Percentiles rank a stretch among this genome's conserved stretches.
Evolutionary conservation across 805 yeast species (phyloP).

Genomic region (Yarrowia sp.): DNA sequence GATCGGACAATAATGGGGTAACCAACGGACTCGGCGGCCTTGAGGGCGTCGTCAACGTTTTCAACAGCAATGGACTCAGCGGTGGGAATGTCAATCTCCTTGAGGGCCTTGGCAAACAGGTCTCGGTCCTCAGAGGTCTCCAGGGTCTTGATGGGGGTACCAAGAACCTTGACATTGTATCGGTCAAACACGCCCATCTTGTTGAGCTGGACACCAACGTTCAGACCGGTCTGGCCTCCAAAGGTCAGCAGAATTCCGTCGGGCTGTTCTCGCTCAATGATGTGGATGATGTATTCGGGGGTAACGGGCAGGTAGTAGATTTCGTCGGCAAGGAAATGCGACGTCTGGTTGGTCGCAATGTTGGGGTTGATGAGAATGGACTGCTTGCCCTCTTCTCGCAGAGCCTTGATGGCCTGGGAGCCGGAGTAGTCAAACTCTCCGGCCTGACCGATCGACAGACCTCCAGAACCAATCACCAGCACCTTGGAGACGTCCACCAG

Average conservation of each 20-base stretch:
- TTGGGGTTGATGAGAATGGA: constrained; percentile 92
- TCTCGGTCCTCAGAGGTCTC: constrained; percentile 99
- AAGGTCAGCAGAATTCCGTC: constrained; percentile 95
- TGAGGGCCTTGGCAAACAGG: constrained; percentile 90
- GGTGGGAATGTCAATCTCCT: constrained; percentile 93
- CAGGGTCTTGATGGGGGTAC: constrained; percentile 95
- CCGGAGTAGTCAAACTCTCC: constrained; percentile 98
- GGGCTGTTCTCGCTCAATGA: constrained; percentile 94
- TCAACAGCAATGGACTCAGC: constrained; percentile 97
- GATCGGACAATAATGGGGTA: constrained; percentile 98
- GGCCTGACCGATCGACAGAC: constrained; percentile 96
- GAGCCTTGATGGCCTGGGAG: constrained; percentile 95
- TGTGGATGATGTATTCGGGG: constrained; percentile 92
- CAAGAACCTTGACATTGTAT: constrained; percentile 91
- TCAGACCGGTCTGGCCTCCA: constrained; percentile 98
- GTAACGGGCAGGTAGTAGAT: constrained; percentile 96
- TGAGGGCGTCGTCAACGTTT: constrained; percentile 87
- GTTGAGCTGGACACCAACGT: constrained; percentile 93
- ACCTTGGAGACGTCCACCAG: constrained; percentile 88
- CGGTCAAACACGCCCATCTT: constrained; percentile 93
- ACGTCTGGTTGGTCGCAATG: constrained; percentile 96
- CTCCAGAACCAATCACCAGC: constrained; percentile 95
- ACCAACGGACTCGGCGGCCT: constrained; percentile 87
- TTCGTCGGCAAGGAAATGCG: constrained; percentile 94
- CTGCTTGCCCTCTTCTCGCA: constrained; percentile 84